These are phyloP conservation scores for Tubosaeta brunneosetosa DNA, from an alignment of 768 basidiomycete species.

Conservation along the genomic window DNA sequence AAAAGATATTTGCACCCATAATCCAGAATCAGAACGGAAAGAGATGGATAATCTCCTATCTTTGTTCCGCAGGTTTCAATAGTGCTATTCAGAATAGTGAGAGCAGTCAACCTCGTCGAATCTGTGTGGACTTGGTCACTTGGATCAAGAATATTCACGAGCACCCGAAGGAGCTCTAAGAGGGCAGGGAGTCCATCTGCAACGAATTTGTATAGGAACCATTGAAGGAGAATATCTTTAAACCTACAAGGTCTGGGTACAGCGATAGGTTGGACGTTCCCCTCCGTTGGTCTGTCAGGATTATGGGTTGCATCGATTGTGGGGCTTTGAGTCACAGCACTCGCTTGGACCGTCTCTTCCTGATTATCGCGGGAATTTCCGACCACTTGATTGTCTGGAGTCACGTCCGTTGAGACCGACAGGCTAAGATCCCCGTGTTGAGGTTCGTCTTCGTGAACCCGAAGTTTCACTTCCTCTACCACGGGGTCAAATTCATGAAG, in stretches of 20 bases:
- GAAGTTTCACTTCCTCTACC: conserved; percentile 64
- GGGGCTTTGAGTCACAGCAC: not conserved
- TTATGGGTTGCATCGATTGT: not conserved
- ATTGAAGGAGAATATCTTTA: not conserved
- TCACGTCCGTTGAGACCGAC: conserved; percentile 44
- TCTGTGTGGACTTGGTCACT: conserved; percentile 94
- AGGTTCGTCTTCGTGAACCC: conserved; percentile 44
- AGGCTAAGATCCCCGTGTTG: conserved; percentile 57
- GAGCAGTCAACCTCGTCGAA: conserved; percentile 84
- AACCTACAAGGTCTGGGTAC: conserved; percentile 23
- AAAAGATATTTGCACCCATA: conserved; percentile 95
- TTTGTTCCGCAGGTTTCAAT: conserved; percentile 79
- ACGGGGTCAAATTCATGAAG: conserved; percentile 63
- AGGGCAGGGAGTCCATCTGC: conserved; percentile 89
- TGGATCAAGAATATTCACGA: conserved; percentile 93
- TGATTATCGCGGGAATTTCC: conserved; percentile 8
- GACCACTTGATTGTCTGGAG: conserved; percentile 17
- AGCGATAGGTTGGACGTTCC: conserved; percentile 30
- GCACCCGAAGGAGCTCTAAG: conserved; percentile 86
- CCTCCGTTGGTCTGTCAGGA: conserved; percentile 16
- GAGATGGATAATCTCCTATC: conserved; percentile 73
- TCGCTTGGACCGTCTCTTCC: conserved; percentile 6
- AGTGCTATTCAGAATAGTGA: conserved; percentile 81
- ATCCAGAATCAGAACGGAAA: conserved; percentile 75
- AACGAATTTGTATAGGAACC: not conserved